A percentile compares a stretch with the other conserved stretches of the same genome.
phyloP scores from a whole-genome alignment of 176 grass and related monocot genomes.

The Triticum dicoccoides region DNA sequence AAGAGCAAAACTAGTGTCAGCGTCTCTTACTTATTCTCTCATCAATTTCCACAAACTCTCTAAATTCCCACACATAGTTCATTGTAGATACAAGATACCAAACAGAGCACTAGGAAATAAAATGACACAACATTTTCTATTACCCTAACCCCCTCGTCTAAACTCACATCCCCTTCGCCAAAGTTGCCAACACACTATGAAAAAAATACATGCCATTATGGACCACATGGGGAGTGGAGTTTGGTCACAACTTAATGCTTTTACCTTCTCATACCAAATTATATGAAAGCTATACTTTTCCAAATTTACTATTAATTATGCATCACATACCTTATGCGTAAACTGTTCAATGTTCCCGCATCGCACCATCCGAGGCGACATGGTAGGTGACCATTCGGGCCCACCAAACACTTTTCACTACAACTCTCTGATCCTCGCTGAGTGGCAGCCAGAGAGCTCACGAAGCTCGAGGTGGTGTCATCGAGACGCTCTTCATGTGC shows the following conservation, averaged over 20 bases:
- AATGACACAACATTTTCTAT: too few species aligned
- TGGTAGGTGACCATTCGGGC: not conserved
- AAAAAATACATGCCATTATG: not conserved
- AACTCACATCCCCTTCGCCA: not conserved
- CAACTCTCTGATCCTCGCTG: too few species aligned
- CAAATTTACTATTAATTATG: not conserved
- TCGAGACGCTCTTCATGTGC: too few species aligned
- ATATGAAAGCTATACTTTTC: not conserved
- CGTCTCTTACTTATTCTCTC: not conserved
- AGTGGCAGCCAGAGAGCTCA: too few species aligned
- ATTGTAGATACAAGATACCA: too few species aligned
- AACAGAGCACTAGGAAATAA: too few species aligned
- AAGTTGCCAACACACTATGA: not conserved
- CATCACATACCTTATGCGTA: not conserved
- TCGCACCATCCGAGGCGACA: not conserved
- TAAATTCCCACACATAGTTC: not conserved
- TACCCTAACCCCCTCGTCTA: not conserved
- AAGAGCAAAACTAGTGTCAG: not conserved
- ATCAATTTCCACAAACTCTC: not conserved
- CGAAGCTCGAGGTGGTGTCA: too few species aligned
- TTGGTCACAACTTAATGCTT: not conserved
- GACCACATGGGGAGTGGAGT: not conserved
- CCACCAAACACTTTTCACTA: not conserved
- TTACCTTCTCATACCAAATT: not conserved
- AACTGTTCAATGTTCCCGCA: not conserved